Evolutionary conservation across 495 filamentous ascomycete species (phyloP).

Genomic region (Neurospora hispaniola): DNA sequence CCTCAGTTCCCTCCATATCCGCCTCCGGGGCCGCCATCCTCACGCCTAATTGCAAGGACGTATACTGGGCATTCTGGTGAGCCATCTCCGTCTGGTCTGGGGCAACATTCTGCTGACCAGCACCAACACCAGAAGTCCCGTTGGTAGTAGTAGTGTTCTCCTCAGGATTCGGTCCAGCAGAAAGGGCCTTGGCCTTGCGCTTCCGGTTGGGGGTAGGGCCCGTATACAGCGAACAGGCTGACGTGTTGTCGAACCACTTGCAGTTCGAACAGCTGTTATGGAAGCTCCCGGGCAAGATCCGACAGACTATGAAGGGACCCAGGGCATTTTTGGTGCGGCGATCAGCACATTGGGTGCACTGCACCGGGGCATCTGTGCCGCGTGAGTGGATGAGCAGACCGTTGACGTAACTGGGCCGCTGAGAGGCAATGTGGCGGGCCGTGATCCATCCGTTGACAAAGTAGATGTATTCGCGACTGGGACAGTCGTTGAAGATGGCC

Average conservation of each 20-base stretch:
- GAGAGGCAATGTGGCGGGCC: slow-evolving; percentile 22
- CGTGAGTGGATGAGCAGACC: slow-evolving; percentile 26
- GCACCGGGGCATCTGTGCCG: slow-evolving; percentile 14
- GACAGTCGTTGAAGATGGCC: slow-evolving; percentile 14
- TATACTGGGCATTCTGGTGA: neutral
- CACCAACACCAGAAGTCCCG: neutral
- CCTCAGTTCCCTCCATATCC: neutral
- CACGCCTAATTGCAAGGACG: neutral
- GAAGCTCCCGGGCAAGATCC: slow-evolving; percentile 16
- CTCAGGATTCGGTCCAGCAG: neutral
- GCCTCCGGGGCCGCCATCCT: neutral
- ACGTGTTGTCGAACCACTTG: slow-evolving; percentile 29
- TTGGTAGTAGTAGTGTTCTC: neutral
- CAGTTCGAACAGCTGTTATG: slow-evolving; percentile 29
- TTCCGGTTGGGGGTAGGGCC: slow-evolving; percentile 26
- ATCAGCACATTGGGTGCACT: slow-evolving; percentile 19
- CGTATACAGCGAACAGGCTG: slow-evolving; percentile 23
- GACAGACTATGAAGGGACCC: slow-evolving; percentile 21
- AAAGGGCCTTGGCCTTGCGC: slow-evolving; percentile 19
- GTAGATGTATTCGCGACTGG: slow-evolving; percentile 21
- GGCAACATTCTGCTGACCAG: neutral
- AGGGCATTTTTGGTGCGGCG: slow-evolving; percentile 17
- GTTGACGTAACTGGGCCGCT: slow-evolving; percentile 27
- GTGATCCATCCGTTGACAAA: slow-evolving; percentile 28
- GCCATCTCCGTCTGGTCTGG: neutral